Evolutionary conservation across 1,284 basidiomycete species (phyloP), one percentile per base, ranked within the genome.

Genomic region (Cryptococcus maquisensis): DNA sequence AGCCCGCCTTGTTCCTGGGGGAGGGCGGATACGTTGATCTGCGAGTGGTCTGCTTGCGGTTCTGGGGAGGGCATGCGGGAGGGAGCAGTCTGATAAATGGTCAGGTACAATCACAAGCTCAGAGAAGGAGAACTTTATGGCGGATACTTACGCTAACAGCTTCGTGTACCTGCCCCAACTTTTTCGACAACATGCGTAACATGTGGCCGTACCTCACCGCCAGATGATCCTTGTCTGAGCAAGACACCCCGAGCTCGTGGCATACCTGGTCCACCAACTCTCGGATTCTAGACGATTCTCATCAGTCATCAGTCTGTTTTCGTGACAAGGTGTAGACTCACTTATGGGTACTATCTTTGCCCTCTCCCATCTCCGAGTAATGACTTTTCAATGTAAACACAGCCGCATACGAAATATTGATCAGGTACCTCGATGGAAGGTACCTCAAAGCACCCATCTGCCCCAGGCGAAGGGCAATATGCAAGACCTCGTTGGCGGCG

Each of bases 401-500:
- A 16, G 71, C 72, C 20, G 65, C 67, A 57, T 71, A 74, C 3
- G 70, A 70, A 59, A 74, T 72, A 50, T 74, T 74, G 61, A 70
- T 72, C 23, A 74, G 57, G 47, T 72, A 72, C 32, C 72, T 54
- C 23, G 61, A 64, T 2, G 76, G 76, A 20, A 77, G 63, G 52
- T 68, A 75, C 2, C 66, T 57, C 20, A 77, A 58, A 12, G 64
- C 69, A 2, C 73, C 74, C 52, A 65, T 60, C 37, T 71, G 68
- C 16, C 66, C 69, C 1, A 77, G 61, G 13, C 69, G 61, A 4
- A 74, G 59, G 37, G 73, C 73, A 40, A 74, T 73, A 28, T 64
- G 49, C 32, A 77, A 62, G 5, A 77, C 66, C 57, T 77, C 71
- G 24, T 68, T 64, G n/a, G 73, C 74, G 0, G 76, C 72, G 37